Conservation (phyloP, 768 basidiomycete genomes). For the Paxillus rubicundulus region DNA sequence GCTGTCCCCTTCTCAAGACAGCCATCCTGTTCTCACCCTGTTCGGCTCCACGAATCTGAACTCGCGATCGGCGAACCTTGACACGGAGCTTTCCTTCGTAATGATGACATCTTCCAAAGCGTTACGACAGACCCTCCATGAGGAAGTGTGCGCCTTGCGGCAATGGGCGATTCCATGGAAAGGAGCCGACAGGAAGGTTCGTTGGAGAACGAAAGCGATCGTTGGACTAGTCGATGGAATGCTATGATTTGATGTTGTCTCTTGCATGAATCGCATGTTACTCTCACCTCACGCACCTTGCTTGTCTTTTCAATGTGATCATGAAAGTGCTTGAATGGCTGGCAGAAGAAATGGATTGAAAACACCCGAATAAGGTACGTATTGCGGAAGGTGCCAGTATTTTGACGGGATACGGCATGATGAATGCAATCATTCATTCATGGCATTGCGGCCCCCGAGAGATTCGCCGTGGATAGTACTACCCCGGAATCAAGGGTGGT, state of each 20-base stretch:
- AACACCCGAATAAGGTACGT: background rate
- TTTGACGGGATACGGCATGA: background rate
- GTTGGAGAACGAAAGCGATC: slow-evolving; percentile 61
- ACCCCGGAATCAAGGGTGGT: background rate
- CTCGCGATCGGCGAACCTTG: slow-evolving; percentile 84
- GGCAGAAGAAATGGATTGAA: too few species aligned
- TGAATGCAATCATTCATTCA: slow-evolving; percentile 4
- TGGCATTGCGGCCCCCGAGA: background rate
- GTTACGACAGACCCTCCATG: slow-evolving; percentile 48
- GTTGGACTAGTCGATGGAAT: slow-evolving; percentile 66
- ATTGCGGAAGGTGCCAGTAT: background rate
- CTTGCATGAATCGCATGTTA: background rate
- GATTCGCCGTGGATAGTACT: background rate
- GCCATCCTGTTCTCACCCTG: slow-evolving; percentile 68
- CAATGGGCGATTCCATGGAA: slow-evolving; percentile 55
- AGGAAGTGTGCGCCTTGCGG: slow-evolving; percentile 54
- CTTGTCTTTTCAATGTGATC: background rate
- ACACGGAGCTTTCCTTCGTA: slow-evolving; percentile 88
- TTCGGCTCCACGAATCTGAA: slow-evolving; percentile 96
- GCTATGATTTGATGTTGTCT: slow-evolving; percentile 40
- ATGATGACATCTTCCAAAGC: slow-evolving; percentile 63
- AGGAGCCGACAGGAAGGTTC: slow-evolving; percentile 55
- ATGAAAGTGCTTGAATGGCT: background rate
- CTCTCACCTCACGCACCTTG: slow-evolving; percentile 9
- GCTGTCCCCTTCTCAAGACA: slow-evolving; percentile 58